Conservation (phyloP, 2,329 filamentous ascomycete species). For the Aphanocladium album region DNA sequence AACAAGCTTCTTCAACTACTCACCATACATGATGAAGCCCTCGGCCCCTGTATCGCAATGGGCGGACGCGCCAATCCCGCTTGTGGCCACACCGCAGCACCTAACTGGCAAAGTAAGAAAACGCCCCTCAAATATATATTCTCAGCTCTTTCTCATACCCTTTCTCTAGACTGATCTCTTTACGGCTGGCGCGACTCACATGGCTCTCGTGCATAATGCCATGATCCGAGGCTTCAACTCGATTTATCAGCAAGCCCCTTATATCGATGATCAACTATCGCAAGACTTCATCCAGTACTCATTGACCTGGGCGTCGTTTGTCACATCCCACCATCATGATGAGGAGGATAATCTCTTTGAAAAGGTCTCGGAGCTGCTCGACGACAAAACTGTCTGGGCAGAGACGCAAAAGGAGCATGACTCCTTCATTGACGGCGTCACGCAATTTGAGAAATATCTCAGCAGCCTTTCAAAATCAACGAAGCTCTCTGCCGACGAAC, state of each 20-base stretch:
- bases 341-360: slow-evolving; percentile 54
- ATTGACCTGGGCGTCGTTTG: slow-evolving; percentile 53
- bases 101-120: slow-evolving; percentile 43
- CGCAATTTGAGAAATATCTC: slow-evolving; percentile 49
- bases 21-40: slow-evolving; percentile 31
- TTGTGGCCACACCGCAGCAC: slow-evolving; percentile 50
- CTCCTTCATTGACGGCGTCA: slow-evolving; percentile 47
- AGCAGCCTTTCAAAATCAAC: slow-evolving; percentile 33
- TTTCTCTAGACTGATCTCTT: slow-evolving; percentile 48
- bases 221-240: slow-evolving; percentile 60
- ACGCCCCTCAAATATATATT: not conserved
- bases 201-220: slow-evolving; percentile 57
- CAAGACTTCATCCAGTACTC: slow-evolving; percentile 54
- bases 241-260: slow-evolving; percentile 55
- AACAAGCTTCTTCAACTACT: slow-evolving; percentile 29
- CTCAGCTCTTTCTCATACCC: not conserved
- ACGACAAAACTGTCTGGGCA: slow-evolving; percentile 45
- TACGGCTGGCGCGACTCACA: slow-evolving; percentile 55
- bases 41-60: slow-evolving; percentile 33
- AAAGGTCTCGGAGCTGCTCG: slow-evolving; percentile 47
- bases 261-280: slow-evolving; percentile 47
- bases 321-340: slow-evolving; percentile 56
- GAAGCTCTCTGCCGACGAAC: slow-evolving; percentile 39
- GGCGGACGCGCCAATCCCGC: slow-evolving; percentile 51
- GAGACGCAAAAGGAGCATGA: slow-evolving; percentile 51